Conservation (phyloP, 2,329 filamentous ascomycete species). For the Fusarium paranaense region DNA sequence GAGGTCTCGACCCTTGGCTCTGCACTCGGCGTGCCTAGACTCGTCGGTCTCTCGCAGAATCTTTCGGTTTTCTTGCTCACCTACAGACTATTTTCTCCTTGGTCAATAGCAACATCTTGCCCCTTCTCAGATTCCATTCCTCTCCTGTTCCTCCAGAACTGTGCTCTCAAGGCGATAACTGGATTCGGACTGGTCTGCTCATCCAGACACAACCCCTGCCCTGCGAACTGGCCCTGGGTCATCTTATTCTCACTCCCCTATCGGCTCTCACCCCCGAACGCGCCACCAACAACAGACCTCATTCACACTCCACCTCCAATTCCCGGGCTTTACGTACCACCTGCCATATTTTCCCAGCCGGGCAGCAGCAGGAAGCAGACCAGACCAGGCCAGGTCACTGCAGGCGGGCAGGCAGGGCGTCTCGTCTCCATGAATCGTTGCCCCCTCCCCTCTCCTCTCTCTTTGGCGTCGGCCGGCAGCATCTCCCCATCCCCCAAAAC, state of each 20-base stretch:
- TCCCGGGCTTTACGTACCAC: conserved; percentile 16
- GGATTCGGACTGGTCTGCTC: background rate
- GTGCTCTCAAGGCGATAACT: background rate
- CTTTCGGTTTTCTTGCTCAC: background rate
- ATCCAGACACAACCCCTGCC: conserved; percentile 21
- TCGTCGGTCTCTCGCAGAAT: background rate
- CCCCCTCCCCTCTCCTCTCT: background rate
- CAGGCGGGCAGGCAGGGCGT: background rate
- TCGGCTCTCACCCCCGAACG: conserved; percentile 15
- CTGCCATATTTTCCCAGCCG: conserved; percentile 11
- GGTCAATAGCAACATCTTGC: background rate
- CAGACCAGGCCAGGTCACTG: background rate
- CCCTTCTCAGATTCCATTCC: background rate
- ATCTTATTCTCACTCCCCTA: conserved; percentile 25
- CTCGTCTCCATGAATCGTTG: background rate
- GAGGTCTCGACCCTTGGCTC: background rate
- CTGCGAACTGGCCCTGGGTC: conserved; percentile 19
- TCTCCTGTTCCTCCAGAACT: background rate
- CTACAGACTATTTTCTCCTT: background rate
- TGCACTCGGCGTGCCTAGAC: conserved; percentile 17
- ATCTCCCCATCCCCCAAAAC: conserved; percentile 20
- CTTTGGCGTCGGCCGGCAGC: conserved; percentile 1
- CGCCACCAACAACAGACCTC: conserved; percentile 33
- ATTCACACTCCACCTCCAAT: conserved; percentile 24
- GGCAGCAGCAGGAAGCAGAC: background rate